Evolutionary conservation across 306 rosid species (phyloP).

Genomic region (Styphnolobium japonicum): DNA sequence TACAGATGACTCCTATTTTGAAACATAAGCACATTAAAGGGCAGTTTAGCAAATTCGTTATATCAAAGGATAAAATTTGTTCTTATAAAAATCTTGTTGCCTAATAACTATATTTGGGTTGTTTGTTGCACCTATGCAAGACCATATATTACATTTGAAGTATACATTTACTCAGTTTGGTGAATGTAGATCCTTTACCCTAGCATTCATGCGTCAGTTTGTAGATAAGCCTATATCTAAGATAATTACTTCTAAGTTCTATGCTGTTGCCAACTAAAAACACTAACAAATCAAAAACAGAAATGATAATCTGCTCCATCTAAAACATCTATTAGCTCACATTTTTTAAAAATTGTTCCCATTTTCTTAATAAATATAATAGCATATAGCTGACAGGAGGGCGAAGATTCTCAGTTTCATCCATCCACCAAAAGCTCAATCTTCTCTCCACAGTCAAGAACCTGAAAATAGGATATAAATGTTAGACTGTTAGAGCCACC

Average conservation of each 20-base stretch:
- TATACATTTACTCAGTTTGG: neutral
- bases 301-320: too few species aligned
- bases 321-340: neutral
- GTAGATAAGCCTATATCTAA: too few species aligned
- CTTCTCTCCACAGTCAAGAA: constrained; percentile 65
- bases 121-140: neutral
- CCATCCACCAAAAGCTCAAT: constrained; percentile 60
- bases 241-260: too few species aligned
- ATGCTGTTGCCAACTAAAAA: too few species aligned
- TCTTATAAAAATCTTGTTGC: neutral
- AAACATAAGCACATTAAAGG: neutral
- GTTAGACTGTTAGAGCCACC: neutral
- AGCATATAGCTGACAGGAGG: constrained; percentile 42
- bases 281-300: too few species aligned
- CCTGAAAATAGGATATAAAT: constrained; percentile 28
- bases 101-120: neutral
- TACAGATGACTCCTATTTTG: neutral
- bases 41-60: neutral
- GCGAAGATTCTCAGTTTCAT: constrained; percentile 58
- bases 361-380: neutral
- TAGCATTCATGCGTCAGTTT: neutral
- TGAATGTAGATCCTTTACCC: neutral
- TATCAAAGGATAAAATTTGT: neutral
- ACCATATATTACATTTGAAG: neutral
- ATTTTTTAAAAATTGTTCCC: neutral